Evolutionary conservation across 2,329 filamentous ascomycete genomes (phyloP), one percentile per base, ranked within the genome.

Genomic region (Penicillium polonicum): DNA sequence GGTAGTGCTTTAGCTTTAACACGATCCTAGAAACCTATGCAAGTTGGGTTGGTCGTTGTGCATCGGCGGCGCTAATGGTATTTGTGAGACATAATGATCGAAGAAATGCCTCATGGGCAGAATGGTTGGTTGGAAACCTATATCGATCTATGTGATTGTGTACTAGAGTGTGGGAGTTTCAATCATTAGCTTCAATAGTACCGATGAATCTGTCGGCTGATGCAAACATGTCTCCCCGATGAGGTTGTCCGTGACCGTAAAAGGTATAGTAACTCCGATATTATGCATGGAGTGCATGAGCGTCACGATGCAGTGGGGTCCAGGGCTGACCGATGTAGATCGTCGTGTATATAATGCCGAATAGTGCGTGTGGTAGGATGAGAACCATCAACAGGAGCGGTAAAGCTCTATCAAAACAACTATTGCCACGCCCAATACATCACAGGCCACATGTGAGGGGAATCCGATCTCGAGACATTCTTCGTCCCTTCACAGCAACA

Each of bases 31-130:
- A 31, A 36, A 35, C 4, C n/a, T 7, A 48, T 57, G 55, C 55
- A 57, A 43, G 29, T 29, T 42, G n/a, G 46, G 27, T 38, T 17
- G n/a, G 17, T 27, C 39, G 31, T 48, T 35, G 43, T 48, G 27
- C 31, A 33, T 36, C 17, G 13, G 36, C 9, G 42, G 21, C 27
- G 21, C 27, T 49, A 27, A n/a, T 43, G n/a, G 29, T 13, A 43
- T 9, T 29, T 51, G 42, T 55, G 46, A 62, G 56, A 52, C 35
- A 49, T 8, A 21, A 36, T 52, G 51, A 60, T 57, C 43, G 45
- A 39, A 52, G 21, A 23, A 12, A 23, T 19, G 17, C 17, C 15
- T 48, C 21, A n/a, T 8, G 41, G 15, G 38, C 15, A 6, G 12
- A 12, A 39, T 46, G 19, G 27, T 19, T 35, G 38, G 31, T 25